Conservation (phyloP, 2,329 filamentous ascomycete species). For the Diplodia seriata region DNA sequence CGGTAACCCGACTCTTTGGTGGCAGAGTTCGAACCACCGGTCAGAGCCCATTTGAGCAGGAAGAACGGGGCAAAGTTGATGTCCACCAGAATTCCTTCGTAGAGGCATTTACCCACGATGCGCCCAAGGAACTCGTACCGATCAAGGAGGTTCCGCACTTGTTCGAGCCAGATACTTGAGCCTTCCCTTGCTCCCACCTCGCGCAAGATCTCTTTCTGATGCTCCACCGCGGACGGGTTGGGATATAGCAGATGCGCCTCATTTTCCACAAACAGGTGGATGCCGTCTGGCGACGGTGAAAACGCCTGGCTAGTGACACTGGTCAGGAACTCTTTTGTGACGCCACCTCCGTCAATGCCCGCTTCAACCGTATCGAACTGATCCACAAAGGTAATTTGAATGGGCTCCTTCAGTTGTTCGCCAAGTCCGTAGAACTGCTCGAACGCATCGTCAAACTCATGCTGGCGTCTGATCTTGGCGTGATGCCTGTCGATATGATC, state of each 20-base stretch:
- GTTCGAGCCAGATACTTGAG: constrained; percentile 64
- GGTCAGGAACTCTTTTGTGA: constrained; percentile 95
- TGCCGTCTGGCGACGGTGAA: constrained; percentile 57
- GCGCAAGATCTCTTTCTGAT: constrained; percentile 66
- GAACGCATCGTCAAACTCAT: constrained; percentile 85
- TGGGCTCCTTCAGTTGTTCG: constrained; percentile 87
- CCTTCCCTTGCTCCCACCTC: constrained; percentile 59
- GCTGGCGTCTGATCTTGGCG: constrained; percentile 78
- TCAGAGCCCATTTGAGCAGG: constrained; percentile 89
- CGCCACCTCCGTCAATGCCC: constrained; percentile 94
- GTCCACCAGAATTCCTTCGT: constrained; percentile 94
- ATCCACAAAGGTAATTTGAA: constrained; percentile 96
- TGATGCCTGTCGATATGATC: constrained; percentile 62
- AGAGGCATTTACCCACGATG: constrained; percentile 93
- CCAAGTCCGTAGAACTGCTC: constrained; percentile 81
- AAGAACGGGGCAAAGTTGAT: constrained; percentile 95
- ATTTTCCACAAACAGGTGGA: constrained; percentile 80
- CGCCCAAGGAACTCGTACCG: constrained; percentile 92
- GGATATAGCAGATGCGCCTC: constrained; percentile 87
- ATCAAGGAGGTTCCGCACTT: constrained; percentile 67
- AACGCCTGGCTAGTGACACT: constrained; percentile 89
- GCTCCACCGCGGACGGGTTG: constrained; percentile 79
- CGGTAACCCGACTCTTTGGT: constrained; percentile 77
- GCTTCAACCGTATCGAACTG: constrained; percentile 86
- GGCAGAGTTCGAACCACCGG: constrained; percentile 67